Evolutionary conservation across 129 eudicot species (phyloP).

Genomic region (Sambucus nigra): DNA sequence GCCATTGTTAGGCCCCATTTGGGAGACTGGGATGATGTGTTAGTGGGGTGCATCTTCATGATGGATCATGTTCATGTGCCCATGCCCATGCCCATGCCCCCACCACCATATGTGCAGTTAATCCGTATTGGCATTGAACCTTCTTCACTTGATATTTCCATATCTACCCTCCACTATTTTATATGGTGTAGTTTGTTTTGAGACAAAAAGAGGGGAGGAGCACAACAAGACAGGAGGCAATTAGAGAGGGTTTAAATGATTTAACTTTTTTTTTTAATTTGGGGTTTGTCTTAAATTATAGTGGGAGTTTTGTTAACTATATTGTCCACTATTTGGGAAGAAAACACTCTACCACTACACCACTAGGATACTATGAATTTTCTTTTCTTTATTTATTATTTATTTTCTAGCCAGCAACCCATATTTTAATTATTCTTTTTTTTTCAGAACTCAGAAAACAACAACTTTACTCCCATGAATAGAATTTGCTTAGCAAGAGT

Average conservation of each 20-base stretch:
- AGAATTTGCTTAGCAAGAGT: constrained; percentile 6
- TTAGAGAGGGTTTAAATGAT: constrained; percentile 20
- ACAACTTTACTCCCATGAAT: constrained; percentile 14
- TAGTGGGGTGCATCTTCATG: constrained; percentile 28
- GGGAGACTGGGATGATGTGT: constrained; percentile 27
- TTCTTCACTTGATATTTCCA: constrained; percentile 53
- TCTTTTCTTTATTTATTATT: too few relatives aligned
- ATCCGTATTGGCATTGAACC: constrained; percentile 64
- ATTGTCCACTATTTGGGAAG: constrained; percentile 20
- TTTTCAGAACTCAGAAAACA: background rate
- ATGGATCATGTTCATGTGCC: constrained; percentile 37
- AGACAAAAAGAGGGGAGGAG: constrained; percentile 26
- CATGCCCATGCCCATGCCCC: too few relatives aligned
- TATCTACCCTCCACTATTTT: constrained; percentile 7
- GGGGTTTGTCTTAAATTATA: constrained; percentile 3
- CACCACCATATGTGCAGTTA: constrained; percentile 40
- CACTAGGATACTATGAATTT: constrained; percentile 4
- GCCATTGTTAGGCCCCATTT: constrained; percentile 18
- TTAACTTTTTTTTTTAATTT: constrained; percentile 4
- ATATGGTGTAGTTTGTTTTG: constrained; percentile 25
- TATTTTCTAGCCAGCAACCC: constrained; percentile 14
- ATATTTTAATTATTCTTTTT: constrained; percentile 2
- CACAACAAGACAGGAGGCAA: constrained; percentile 16
- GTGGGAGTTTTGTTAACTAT: background rate
- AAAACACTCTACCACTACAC: constrained; percentile 13